Conservation (phyloP, 306 rosid genomes). For the Ochetophila trinervis region DNA sequence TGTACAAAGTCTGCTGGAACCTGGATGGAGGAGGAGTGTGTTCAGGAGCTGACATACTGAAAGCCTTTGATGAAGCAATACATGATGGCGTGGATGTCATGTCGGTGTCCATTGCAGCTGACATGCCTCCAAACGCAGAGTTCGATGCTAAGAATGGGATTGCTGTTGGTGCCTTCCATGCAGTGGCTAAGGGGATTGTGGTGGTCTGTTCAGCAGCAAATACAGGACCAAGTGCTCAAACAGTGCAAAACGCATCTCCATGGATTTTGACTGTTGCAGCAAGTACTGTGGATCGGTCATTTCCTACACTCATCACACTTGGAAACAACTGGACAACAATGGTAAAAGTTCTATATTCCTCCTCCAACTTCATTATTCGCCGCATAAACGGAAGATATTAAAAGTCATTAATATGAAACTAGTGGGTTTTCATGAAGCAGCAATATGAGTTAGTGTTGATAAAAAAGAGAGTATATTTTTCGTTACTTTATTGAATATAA, state of each 20-base stretch:
- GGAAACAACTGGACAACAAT: slow-evolving; percentile 42
- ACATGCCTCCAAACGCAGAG: slow-evolving; percentile 32
- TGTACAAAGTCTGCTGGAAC: slow-evolving; percentile 57
- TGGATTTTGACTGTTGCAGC: slow-evolving; percentile 52
- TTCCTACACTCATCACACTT: slow-evolving; percentile 36
- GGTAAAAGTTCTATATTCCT: slow-evolving; percentile 19
- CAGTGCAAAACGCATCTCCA: slow-evolving; percentile 41
- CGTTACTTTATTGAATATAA: background rate
- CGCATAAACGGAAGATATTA: too few species aligned
- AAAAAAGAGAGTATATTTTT: too few species aligned
- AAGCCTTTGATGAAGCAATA: slow-evolving; percentile 46
- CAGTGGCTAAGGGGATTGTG: slow-evolving; percentile 39
- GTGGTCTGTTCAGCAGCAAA: slow-evolving; percentile 45
- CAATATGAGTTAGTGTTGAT: too few species aligned
- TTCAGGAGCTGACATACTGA: slow-evolving; percentile 41
- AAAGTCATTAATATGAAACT: too few species aligned
- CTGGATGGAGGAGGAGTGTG: slow-evolving; percentile 26
- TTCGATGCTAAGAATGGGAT: slow-evolving; percentile 31
- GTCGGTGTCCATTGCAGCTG: slow-evolving; percentile 37
- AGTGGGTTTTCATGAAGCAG: too few species aligned
- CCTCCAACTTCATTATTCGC: too few species aligned
- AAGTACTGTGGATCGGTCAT: slow-evolving; percentile 43
- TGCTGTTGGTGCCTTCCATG: slow-evolving; percentile 48
- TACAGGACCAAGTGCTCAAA: slow-evolving; percentile 36
- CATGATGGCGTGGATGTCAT: slow-evolving; percentile 53